A percentile compares a stretch with the other conserved stretches of the same genome.
These are phyloP conservation scores for Rhodosporidiobolus odoratus DNA, from an alignment of 768 basidiomycete species.

Conservation along the genomic window DNA sequence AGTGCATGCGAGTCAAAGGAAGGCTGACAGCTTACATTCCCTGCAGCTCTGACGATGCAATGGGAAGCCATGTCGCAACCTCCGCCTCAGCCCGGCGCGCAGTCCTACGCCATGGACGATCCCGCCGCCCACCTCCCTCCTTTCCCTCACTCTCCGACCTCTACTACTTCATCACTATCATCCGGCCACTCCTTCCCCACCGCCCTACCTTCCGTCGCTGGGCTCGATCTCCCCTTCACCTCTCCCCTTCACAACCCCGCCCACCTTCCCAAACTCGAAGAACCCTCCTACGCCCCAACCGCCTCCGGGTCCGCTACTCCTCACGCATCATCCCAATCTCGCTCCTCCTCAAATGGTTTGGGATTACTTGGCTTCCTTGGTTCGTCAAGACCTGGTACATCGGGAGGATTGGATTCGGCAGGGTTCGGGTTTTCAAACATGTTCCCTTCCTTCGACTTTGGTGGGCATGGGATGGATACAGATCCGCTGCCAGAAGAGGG, in stretches of 20 bases:
- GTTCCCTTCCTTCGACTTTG: not conserved
- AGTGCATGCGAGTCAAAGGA: too few species aligned
- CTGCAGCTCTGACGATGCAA: constrained; percentile 1
- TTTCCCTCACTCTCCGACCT: not conserved
- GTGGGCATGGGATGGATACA: not conserved
- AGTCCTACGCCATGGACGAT: not conserved
- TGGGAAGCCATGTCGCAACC: not conserved
- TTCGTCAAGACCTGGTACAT: not conserved
- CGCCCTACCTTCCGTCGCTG: not conserved
- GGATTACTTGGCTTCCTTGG: not conserved
- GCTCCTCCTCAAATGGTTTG: not conserved
- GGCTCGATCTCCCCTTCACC: not conserved
- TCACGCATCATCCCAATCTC: not conserved
- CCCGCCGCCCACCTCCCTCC: not conserved
- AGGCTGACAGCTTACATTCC: not conserved
- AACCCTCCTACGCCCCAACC: not conserved
- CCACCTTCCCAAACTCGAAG: not conserved
- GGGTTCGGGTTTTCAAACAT: not conserved
- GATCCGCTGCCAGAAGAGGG: not conserved
- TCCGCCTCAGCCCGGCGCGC: not conserved
- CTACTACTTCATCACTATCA: not conserved
- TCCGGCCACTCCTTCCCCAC: not conserved
- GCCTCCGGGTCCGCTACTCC: not conserved
- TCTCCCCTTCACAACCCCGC: not conserved
- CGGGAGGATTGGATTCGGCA: not conserved